Evolutionary conservation across 129 eudicot genomes (phyloP).

Genomic region (Glebionis coronaria): DNA sequence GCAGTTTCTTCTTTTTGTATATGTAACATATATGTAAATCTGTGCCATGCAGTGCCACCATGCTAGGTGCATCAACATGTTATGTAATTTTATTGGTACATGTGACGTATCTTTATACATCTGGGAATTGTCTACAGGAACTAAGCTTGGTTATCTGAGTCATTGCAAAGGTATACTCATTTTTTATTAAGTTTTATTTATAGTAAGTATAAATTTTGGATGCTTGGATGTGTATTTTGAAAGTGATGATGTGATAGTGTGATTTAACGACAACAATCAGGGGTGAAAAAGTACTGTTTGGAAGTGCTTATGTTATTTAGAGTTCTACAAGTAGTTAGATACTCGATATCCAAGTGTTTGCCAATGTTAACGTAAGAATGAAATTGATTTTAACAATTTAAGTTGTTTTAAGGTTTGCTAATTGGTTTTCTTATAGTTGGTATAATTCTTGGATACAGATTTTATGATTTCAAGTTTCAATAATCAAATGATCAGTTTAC

Average conservation of each 20-base stretch:
- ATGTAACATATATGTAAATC: slow-evolving; percentile 12
- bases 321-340: no score
- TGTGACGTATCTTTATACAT: slow-evolving; percentile 56
- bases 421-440: no score
- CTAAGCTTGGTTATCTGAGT: slow-evolving; percentile 46
- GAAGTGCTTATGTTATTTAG: no score
- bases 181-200: background rate
- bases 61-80: slow-evolving; percentile 66
- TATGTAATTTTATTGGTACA: slow-evolving; percentile 75
- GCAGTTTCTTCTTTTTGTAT: slow-evolving; percentile 9
- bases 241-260: no score
- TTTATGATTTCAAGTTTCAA: no score
- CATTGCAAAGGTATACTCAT: slow-evolving; percentile 51
- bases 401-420: no score
- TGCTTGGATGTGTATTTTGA: no score
- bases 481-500: background rate
- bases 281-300: background rate
- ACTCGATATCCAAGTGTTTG: no score
- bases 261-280: background rate
- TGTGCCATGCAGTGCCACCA: slow-evolving; percentile 49
- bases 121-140: slow-evolving; percentile 85
- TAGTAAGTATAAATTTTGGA: no score
- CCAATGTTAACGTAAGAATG: no score
- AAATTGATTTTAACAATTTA: no score
- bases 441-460: no score